These are phyloP conservation scores for Solanum clarkiae DNA, from an alignment of 257 asterid species.

Conservation along the genomic window DNA sequence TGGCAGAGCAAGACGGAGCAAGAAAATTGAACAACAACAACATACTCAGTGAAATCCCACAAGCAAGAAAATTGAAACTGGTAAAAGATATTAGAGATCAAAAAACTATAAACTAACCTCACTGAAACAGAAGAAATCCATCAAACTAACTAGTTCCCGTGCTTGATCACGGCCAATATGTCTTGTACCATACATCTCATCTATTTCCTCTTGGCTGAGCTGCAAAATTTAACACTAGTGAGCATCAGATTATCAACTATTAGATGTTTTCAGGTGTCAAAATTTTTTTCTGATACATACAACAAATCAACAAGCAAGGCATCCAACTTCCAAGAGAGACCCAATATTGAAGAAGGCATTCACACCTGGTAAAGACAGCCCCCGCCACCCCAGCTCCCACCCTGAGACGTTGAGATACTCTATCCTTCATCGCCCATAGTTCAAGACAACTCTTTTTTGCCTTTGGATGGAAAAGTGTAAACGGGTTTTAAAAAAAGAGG, in stretches of 20 bases:
- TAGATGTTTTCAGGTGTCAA: background rate
- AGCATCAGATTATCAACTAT: background rate
- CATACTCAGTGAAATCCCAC: too few relatives aligned
- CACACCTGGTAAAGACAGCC: background rate
- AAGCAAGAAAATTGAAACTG: background rate
- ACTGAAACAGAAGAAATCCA: slow-evolving; percentile 98
- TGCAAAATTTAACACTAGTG: slow-evolving; percentile 19
- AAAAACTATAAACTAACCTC: slow-evolving; percentile 50
- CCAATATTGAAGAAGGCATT: background rate
- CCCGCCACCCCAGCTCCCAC: background rate
- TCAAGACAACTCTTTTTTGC: background rate
- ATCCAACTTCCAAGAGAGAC: background rate
- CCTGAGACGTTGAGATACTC: background rate
- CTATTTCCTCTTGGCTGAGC: slow-evolving; percentile 71
- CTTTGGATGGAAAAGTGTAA: background rate
- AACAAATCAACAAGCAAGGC: background rate
- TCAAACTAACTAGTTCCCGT: slow-evolving; percentile 71
- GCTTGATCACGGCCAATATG: slow-evolving; percentile 95
- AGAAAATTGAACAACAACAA: background rate
- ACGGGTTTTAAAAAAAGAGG: background rate
- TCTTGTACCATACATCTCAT: slow-evolving; percentile 70
- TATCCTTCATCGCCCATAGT: background rate
- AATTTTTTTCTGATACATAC: background rate
- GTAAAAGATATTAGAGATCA: background rate
- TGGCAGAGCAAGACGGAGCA: background rate